Evolutionary conservation across 257 asterid genomes (phyloP), one percentile per base, ranked within the genome.

Genomic region (Solanum pinnatisectum): DNA sequence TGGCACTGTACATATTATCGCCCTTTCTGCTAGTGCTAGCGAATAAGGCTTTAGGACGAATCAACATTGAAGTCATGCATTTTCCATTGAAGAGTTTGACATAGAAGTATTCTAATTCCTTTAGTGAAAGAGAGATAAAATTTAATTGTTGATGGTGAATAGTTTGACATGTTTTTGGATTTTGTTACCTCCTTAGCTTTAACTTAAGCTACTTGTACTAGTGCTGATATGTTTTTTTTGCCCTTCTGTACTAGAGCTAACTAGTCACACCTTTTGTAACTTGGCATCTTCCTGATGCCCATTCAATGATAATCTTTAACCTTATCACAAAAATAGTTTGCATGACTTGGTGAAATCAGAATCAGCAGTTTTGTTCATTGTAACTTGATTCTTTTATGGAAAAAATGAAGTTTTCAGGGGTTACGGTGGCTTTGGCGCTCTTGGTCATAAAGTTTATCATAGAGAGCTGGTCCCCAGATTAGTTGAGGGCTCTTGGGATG

Each of bases 391-490:
- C 74, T 70, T 79, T 74, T 76, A 91, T 90, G 91, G 87, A 90
- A 59, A 72, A 89, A 90, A 91, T 92, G 93, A 94, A 94, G 98
- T 91, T 91, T 94, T 90, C 98, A 96, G 99, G 99, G 99, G 99
- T 86, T 97, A 97, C 52, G 99, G 99, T 90, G 99, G 99, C 42
- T 97, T 97, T 92, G 99, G 99, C 40, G 99, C 99, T 83, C 98
- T 97, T 84, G 99, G 99, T 56, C 99, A 97, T 90, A 91, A 96
- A 60, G 99, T 96, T 37, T 97, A 95, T 90, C 92, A 90, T 40
- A 92, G 99, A 87, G 99, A 97, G 91, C 93, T 96, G 89, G 87
- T 92, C 25, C 98, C 99, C 77, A 95, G 92, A 93, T 82, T 95
- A 91, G 98, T 97, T 5, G 88, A 92, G 88, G 98, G 98, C 46